Percentiles rank a stretch among this genome's conserved stretches.
These are phyloP conservation scores for Immersiporthe knoxdaviesiana DNA, from an alignment of 2,329 filamentous ascomycete genomes.

Conservation along the genomic window DNA sequence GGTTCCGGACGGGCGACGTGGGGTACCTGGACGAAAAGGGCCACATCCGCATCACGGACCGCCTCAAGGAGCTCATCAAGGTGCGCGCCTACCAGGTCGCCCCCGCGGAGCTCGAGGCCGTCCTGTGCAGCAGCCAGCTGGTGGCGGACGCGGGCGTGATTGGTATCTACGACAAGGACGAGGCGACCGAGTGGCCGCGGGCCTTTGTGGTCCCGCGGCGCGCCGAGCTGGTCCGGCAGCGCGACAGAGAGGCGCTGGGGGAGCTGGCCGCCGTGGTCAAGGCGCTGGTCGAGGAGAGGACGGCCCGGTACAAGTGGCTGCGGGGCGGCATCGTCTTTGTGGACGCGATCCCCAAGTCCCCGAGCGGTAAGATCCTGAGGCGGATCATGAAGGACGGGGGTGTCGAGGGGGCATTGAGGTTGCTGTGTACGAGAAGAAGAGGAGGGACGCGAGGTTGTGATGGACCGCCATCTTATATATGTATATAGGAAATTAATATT, in stretches of 20 bases:
- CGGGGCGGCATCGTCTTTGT: constrained; percentile 70
- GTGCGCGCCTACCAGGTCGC: constrained; percentile 49
- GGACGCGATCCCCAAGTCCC: constrained; percentile 70
- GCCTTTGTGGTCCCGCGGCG: constrained; percentile 55
- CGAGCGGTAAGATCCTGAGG: constrained; percentile 52
- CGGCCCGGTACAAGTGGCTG: constrained; percentile 67
- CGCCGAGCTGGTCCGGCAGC: constrained; percentile 25
- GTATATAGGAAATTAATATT: too few species aligned
- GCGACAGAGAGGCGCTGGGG: constrained; percentile 43
- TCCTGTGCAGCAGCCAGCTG: constrained; percentile 39
- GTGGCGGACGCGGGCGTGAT: constrained; percentile 58
- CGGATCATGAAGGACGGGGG: constrained; percentile 44
- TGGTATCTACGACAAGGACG: constrained; percentile 53
- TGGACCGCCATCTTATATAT: too few species aligned
- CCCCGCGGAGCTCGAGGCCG: constrained; percentile 46
- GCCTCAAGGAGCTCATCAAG: constrained; percentile 66
- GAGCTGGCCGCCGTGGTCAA: constrained; percentile 58
- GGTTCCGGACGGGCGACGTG: constrained; percentile 74
- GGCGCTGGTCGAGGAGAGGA: constrained; percentile 59
- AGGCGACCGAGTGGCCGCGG: constrained; percentile 62
- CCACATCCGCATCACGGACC: constrained; percentile 69
- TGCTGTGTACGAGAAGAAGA: constrained; percentile 54
- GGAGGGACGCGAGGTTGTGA: constrained; percentile 61
- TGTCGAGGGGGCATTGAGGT: constrained; percentile 41
- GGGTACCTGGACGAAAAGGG: constrained; percentile 59